These are phyloP conservation scores for Asterophora lycoperdoides DNA, from an alignment of 768 basidiomycete species.

Conservation along the genomic window DNA sequence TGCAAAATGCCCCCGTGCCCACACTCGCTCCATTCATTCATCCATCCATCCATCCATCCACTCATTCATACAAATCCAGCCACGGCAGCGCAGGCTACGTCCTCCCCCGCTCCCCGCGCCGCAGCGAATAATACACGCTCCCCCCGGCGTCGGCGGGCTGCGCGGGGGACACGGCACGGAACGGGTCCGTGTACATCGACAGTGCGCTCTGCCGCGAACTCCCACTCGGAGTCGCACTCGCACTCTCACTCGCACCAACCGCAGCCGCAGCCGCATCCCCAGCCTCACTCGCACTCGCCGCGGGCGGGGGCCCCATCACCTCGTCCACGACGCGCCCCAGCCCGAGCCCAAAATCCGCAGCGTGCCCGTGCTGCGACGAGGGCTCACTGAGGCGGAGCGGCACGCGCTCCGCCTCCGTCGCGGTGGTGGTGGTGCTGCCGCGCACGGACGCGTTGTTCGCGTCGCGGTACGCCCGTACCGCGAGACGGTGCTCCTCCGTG, in stretches of 20 bases:
- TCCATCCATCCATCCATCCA: too few species aligned
- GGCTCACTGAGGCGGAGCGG: neutral
- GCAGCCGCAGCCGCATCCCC: neutral
- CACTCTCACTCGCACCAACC: too few species aligned
- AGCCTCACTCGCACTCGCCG: neutral
- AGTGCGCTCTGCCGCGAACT: neutral
- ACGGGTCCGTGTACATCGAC: constrained; percentile 6
- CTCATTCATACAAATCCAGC: too few species aligned
- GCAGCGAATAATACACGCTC: constrained; percentile 9
- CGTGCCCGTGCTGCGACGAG: neutral
- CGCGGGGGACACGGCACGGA: constrained; percentile 1
- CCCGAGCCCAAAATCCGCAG: neutral
- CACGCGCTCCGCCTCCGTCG: neutral
- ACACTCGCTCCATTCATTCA: too few species aligned
- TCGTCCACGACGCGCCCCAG: constrained; percentile 1
- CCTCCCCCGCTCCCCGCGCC: neutral
- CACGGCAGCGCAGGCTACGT: too few species aligned
- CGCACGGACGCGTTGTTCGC: too few species aligned
- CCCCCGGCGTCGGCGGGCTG: neutral
- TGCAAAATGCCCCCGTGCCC: too few species aligned
- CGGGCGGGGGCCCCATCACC: neutral
- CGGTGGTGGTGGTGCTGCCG: too few species aligned
- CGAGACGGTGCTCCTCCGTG: neutral
- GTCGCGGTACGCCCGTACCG: constrained; percentile 3
- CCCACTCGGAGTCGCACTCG: too few species aligned